Conservation (phyloP, 371 early-diverging fungal genomes). For the Umbelopsis sp. region DNA sequence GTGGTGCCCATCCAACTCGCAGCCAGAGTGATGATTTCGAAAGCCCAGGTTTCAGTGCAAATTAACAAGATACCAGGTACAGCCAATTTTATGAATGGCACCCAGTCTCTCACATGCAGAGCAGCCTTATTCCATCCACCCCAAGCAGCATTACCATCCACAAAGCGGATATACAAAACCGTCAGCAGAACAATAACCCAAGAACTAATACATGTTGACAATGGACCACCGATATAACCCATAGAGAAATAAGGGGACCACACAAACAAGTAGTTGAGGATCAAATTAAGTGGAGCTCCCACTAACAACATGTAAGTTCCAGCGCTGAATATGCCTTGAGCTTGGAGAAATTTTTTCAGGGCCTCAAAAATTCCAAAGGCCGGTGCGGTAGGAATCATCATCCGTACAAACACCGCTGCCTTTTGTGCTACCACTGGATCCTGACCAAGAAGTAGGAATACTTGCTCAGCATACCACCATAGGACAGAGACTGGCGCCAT, state of each 20-base stretch:
- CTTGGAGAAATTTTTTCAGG: conserved; percentile 76
- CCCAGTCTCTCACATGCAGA: conserved; percentile 51
- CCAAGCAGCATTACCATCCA: conserved; percentile 77
- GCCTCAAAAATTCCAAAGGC: conserved; percentile 78
- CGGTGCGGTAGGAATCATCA: conserved; percentile 68
- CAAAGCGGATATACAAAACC: conserved; percentile 61
- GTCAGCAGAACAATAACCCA: conserved; percentile 63
- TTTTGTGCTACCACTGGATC: conserved; percentile 37
- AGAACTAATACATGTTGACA: conserved; percentile 75
- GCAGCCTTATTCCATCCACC: conserved; percentile 72
- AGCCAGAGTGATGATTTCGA: conserved; percentile 64
- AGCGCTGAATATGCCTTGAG: conserved; percentile 83
- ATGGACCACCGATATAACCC: conserved; percentile 83
- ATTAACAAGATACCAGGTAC: conserved; percentile 70
- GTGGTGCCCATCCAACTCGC: conserved; percentile 78
- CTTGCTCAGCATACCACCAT: conserved; percentile 70
- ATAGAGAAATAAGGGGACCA: conserved; percentile 63
- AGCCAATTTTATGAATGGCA: conserved; percentile 70
- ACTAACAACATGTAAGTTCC: conserved; percentile 67
- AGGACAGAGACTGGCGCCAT: conserved; percentile 67
- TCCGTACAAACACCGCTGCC: conserved; percentile 57
- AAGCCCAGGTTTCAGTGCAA: conserved; percentile 69
- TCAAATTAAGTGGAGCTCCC: conserved; percentile 70
- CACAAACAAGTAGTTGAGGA: conserved; percentile 74
- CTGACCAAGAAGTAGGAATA: conserved; percentile 49